phyloP scores from a whole-genome alignment of 495 filamentous ascomycete genomes.

The Terfezia claveryi region DNA sequence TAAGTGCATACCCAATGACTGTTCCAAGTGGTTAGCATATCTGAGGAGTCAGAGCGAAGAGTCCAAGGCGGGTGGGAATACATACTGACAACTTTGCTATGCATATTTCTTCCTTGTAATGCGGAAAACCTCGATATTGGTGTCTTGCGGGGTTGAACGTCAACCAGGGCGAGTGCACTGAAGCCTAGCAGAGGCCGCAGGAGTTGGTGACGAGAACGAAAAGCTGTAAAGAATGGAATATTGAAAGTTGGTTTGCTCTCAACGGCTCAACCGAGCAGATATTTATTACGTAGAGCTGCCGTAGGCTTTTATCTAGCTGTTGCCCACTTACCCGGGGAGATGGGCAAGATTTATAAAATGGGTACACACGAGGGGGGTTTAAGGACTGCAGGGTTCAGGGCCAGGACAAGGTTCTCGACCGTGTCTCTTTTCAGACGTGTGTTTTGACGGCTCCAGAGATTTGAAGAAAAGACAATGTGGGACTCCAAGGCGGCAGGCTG shows the following conservation, averaged over 20 bases:
- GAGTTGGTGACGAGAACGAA: not conserved
- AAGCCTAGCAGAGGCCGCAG: not conserved
- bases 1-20: slow-evolving; percentile 17
- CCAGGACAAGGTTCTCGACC: too few relatives aligned
- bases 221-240: not conserved
- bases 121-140: not conserved
- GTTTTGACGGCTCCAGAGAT: too few relatives aligned
- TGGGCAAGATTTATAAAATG: too few relatives aligned
- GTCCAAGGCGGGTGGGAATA: not conserved
- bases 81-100: slow-evolving; percentile 60
- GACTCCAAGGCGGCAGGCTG: too few relatives aligned
- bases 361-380: too few relatives aligned
- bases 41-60: not conserved
- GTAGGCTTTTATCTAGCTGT: too few relatives aligned
- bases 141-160: not conserved
- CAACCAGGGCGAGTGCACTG: not conserved
- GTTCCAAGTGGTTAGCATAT: not conserved
- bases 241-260: not conserved
- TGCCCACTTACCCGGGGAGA: too few relatives aligned
- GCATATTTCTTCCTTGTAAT: slow-evolving; percentile 35
- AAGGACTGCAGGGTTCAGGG: too few relatives aligned
- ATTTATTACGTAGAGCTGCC: too few relatives aligned
- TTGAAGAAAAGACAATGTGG: too few relatives aligned
- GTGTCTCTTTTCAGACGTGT: too few relatives aligned
- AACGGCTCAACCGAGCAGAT: too few relatives aligned